Evolutionary conservation across 2,329 filamentous ascomycete species (phyloP), one percentile per base, ranked within the genome.

Genomic region (Ophioceras dolichostomum): DNA sequence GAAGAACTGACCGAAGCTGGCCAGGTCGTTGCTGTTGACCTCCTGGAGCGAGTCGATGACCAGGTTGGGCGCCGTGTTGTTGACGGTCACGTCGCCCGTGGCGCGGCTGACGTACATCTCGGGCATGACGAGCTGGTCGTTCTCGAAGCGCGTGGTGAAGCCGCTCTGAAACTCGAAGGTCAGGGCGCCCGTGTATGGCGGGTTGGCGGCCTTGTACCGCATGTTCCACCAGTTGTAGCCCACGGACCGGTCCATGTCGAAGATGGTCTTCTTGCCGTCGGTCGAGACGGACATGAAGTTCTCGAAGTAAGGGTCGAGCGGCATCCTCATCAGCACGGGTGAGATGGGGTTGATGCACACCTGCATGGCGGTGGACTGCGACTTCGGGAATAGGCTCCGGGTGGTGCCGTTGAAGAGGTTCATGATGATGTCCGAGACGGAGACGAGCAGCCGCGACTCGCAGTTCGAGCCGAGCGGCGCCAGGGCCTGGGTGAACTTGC

Each of bases 391-490:
- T 18, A 58, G 46, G 39, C 53, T 56, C 22, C 37, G 41, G 16
- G 55, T 43, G 30, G 49, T 55, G 18, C 53, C 52, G 41, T 56
- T 56, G 3, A 49, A 46, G 41, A 52, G 56, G 41, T 55, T 51
- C 40, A 56, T 45, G n/a, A 45, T 38, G 10, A 58, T 49, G 39
- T 56, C 50, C 19, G 43, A 39, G 20, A 57, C 49, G 19, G 42
- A 42, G 17, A 54, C 45, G 2, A 54, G 18, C 49, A 57, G 46
- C 16, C 46, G 46, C n/a, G 53, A 52, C 5, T 45, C 17, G 39
- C 53, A 57, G 4, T 21, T 29, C 13, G 18, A 35, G 18, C 32
- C 38, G 14, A 24, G 38, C 4, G 32, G 10, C 2, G 43, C 47
- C 37, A 55, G 43, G 17, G 47, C 42, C 37, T 45, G 40, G 3